phyloP scores from a whole-genome alignment of 1,284 basidiomycete species.

The Ceratobasidium sp. region DNA sequence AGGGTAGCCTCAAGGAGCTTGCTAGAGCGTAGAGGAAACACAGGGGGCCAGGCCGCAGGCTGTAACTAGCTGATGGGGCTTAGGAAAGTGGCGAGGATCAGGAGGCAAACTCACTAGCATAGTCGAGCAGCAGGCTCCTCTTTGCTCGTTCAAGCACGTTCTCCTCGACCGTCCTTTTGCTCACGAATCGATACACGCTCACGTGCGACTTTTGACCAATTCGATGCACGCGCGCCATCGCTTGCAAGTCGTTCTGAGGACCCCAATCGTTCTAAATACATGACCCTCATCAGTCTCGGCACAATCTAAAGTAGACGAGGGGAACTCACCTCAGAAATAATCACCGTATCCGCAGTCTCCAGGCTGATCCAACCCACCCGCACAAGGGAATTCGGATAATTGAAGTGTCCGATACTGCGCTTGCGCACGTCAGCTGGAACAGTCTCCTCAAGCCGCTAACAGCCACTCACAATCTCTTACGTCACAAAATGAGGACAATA shows the following conservation, averaged over 20 bases:
- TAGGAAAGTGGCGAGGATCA: conserved; percentile 10
- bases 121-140: conserved; percentile 99
- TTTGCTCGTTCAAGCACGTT: conserved; percentile 98
- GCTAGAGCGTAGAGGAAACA: background rate
- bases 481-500: too few relatives aligned
- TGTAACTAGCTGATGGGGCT: conserved; percentile 30
- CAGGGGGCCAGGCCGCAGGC: conserved; percentile 7
- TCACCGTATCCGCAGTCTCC: conserved; percentile 98
- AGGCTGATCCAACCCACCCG: conserved; percentile 99
- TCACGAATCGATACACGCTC: conserved; percentile 97
- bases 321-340: conserved; percentile 93
- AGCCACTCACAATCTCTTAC: too few relatives aligned
- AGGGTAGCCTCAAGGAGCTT: background rate
- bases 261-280: conserved; percentile 88
- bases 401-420: conserved; percentile 85
- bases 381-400: conserved; percentile 82
- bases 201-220: conserved; percentile 99
- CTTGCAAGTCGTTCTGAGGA: conserved; percentile 98
- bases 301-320: background rate
- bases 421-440: conserved; percentile 86
- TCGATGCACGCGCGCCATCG: conserved; percentile 98
- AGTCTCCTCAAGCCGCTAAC: conserved; percentile 84
- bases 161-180: conserved; percentile 99
- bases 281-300: conserved; percentile 16
- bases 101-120: conserved; percentile 83